A percentile compares a stretch with the other conserved stretches of the same genome.
These are phyloP conservation scores for Entomortierella parvispora DNA, from an alignment of 192 early-diverging fungal species.

Conservation along the genomic window DNA sequence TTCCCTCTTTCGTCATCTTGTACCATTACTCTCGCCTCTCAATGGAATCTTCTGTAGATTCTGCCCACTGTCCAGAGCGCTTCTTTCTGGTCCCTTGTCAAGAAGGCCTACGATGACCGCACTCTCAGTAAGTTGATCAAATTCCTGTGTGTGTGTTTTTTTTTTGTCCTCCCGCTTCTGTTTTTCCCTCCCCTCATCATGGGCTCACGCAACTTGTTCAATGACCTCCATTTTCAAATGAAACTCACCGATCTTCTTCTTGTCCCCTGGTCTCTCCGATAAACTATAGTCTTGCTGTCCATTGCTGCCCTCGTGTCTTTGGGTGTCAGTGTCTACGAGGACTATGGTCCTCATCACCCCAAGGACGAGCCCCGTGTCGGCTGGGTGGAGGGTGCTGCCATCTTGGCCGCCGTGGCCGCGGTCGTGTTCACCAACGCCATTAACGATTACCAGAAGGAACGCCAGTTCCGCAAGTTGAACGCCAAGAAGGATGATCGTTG, in stretches of 20 bases:
- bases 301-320: constrained; percentile 88
- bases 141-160: neutral
- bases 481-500: constrained; percentile 86
- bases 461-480: constrained; percentile 88
- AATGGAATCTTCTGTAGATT: constrained; percentile 43
- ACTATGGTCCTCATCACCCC: constrained; percentile 68
- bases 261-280: neutral
- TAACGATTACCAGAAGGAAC: constrained; percentile 92
- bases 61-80: constrained; percentile 66
- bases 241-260: neutral
- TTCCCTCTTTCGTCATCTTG: too few relatives aligned
- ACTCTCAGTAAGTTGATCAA: constrained; percentile 62
- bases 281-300: constrained; percentile 78
- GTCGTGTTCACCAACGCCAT: constrained; percentile 92
- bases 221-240: too few relatives aligned
- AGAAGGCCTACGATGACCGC: constrained; percentile 77
- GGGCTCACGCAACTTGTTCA: too few relatives aligned
- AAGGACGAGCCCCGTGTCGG: constrained; percentile 79
- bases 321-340: constrained; percentile 88
- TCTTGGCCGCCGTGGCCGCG: constrained; percentile 84
- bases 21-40: neutral
- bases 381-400: constrained; percentile 84
- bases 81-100: constrained; percentile 67
- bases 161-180: neutral
- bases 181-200: neutral